Evolutionary conservation across 305 asterid species (phyloP).

Genomic region (Euphrasia arctica): DNA sequence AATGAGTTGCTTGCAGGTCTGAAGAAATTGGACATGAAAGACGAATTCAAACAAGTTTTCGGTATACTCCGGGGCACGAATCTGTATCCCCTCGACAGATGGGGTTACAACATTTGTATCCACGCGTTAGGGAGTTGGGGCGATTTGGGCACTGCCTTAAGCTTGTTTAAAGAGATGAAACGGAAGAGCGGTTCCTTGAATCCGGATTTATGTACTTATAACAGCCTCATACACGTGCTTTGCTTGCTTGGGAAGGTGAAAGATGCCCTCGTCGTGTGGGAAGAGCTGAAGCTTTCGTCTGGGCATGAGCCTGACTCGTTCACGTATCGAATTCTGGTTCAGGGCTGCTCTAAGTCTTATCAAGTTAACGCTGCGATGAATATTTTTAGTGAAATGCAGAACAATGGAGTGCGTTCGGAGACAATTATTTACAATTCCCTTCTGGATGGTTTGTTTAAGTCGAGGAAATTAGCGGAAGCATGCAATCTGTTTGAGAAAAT

Average conservation of each 20-base stretch:
- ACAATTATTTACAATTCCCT: conserved; percentile 73
- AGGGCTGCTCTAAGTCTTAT: conserved; percentile 78
- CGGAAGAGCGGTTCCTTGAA: conserved; percentile 49
- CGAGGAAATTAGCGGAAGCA: conserved; percentile 74
- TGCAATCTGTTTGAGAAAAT: conserved; percentile 84
- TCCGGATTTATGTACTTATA: conserved; percentile 89
- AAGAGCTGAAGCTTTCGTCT: conserved; percentile 79
- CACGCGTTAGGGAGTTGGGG: conserved; percentile 88
- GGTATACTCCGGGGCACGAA: conserved; percentile 50
- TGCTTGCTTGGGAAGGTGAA: conserved; percentile 78
- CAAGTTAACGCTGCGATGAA: conserved; percentile 59
- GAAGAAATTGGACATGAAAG: conserved; percentile 66
- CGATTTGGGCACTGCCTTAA: conserved; percentile 55
- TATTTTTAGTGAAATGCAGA: conserved; percentile 77
- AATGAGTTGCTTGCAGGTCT: conserved; percentile 87
- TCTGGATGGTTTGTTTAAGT: conserved; percentile 80
- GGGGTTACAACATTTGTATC: conserved; percentile 87
- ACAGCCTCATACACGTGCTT: conserved; percentile 80
- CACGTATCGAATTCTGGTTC: conserved; percentile 78
- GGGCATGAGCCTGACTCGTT: conserved; percentile 78
- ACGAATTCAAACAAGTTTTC: conserved; percentile 56
- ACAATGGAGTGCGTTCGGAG: conserved; percentile 60
- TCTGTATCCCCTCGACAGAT: conserved; percentile 61
- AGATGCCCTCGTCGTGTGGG: conserved; percentile 86
- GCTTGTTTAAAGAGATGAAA: conserved; percentile 91